Percentiles rank a stretch among this genome's conserved stretches.
phyloP scores from a whole-genome alignment of 768 basidiomycete species.

The Galerina sulciceps region DNA sequence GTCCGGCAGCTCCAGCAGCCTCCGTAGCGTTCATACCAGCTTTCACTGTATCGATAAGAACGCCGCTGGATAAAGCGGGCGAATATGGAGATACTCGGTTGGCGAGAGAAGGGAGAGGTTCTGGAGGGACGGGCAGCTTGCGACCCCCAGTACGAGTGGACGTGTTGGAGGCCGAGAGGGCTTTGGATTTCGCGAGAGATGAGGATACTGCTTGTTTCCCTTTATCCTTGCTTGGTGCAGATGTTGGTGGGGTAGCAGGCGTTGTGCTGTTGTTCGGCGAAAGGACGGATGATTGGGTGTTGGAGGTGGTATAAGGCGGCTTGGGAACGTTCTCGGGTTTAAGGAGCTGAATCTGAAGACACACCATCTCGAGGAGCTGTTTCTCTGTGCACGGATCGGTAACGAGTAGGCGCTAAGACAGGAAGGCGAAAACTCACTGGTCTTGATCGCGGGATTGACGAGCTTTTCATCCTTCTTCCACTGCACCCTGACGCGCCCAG shows the following conservation, averaged over 20 bases:
- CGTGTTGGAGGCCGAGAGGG: constrained; percentile 24
- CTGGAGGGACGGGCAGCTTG: constrained; percentile 74
- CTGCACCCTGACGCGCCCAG: constrained; percentile 91
- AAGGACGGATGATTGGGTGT: constrained; percentile 14
- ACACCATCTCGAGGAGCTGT: constrained; percentile 75
- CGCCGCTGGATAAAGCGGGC: constrained; percentile 75
- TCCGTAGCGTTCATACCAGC: constrained; percentile 80
- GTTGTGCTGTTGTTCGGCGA: constrained; percentile 13
- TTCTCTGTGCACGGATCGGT: constrained; percentile 58
- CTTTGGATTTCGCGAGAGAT: constrained; percentile 42
- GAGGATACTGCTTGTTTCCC: constrained; percentile 53
- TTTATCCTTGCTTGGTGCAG: constrained; percentile 36
- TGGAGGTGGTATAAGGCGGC: constrained; percentile 54
- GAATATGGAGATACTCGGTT: constrained; percentile 81
- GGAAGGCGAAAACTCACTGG: constrained; percentile 56
- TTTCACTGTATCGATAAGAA: constrained; percentile 83
- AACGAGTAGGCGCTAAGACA: background rate
- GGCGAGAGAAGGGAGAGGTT: constrained; percentile 73
- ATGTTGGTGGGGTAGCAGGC: constrained; percentile 26
- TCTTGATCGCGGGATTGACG: constrained; percentile 70
- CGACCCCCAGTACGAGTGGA: constrained; percentile 36
- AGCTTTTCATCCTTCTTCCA: constrained; percentile 83
- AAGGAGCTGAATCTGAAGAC: constrained; percentile 69
- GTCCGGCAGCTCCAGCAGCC: constrained; percentile 37
- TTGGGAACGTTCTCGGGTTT: constrained; percentile 75